phyloP scores from a whole-genome alignment of 306 rosid species.

The Lagenaria siceraria region DNA sequence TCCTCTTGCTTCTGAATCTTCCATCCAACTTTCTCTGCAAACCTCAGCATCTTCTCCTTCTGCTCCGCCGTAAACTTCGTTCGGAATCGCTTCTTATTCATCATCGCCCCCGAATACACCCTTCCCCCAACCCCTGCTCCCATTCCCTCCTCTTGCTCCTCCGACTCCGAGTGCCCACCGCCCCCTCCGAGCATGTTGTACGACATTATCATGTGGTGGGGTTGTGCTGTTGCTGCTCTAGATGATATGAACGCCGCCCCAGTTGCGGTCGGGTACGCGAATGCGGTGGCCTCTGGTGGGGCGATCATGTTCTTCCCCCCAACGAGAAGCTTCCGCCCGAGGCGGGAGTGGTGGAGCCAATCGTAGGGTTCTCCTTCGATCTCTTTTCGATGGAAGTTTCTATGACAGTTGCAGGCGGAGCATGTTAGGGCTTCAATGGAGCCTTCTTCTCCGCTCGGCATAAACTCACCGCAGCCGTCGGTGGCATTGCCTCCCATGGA shows the following conservation, averaged over 20 bases:
- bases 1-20: slow-evolving; percentile 26
- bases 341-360: slow-evolving; percentile 9
- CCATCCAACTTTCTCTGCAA: slow-evolving; percentile 26
- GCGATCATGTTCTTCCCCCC: slow-evolving; percentile 13
- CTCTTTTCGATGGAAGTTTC: slow-evolving; percentile 86
- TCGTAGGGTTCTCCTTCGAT: slow-evolving; percentile 27
- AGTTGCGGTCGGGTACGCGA: slow-evolving; percentile 33
- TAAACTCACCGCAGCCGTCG: slow-evolving; percentile 91
- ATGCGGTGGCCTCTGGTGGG: slow-evolving; percentile 15
- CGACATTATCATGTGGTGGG: slow-evolving; percentile 58
- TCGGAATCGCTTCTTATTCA: slow-evolving; percentile 18
- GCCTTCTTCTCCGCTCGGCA: slow-evolving; percentile 81
- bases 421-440: slow-evolving; percentile 67
- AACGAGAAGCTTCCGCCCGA: neutral
- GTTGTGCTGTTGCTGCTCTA: slow-evolving; percentile 24
- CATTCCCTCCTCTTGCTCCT: slow-evolving; percentile 39
- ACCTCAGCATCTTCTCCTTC: slow-evolving; percentile 19
- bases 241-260: slow-evolving; percentile 38
- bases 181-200: slow-evolving; percentile 31
- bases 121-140: neutral
- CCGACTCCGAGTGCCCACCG: slow-evolving; percentile 49
- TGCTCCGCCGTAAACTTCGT: slow-evolving; percentile 23
- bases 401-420: slow-evolving; percentile 81
- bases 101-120: neutral
- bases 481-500: slow-evolving; percentile 85